phyloP scores from a whole-genome alignment of 2,329 filamentous ascomycete species.

The Daldinia sp. region DNA sequence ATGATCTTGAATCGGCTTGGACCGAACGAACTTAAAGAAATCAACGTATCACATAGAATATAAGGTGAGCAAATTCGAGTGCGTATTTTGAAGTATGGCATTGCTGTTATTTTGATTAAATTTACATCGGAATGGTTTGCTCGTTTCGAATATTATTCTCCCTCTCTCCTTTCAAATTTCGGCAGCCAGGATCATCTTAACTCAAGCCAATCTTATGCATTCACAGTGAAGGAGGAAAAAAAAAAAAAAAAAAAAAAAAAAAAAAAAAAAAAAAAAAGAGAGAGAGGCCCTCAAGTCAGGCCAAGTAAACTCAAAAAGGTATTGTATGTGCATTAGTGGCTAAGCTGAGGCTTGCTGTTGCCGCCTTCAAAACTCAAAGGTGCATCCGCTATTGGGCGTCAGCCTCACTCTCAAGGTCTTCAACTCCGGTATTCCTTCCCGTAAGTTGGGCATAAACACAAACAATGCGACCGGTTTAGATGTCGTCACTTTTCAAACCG shows the following conservation, averaged over 20 bases:
- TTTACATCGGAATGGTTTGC: neutral
- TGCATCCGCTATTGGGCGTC: neutral
- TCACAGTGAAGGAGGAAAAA: neutral
- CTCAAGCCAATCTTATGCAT: neutral
- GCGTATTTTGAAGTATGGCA: neutral
- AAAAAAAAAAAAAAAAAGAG: too few relatives aligned
- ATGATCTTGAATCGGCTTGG: neutral
- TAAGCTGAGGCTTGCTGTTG: slow-evolving; percentile 30
- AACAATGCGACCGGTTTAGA: neutral
- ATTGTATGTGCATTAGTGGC: slow-evolving; percentile 20
- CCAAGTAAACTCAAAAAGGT: slow-evolving; percentile 7
- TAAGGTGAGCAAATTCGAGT: slow-evolving; percentile 6
- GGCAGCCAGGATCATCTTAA: neutral
- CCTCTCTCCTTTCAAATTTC: neutral
- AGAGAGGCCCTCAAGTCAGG: neutral
- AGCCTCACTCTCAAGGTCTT: slow-evolving; percentile 12
- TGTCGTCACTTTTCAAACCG: neutral
- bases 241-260: neutral
- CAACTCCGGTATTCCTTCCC: slow-evolving; percentile 6
- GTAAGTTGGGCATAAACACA: slow-evolving; percentile 8
- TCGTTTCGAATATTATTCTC: neutral
- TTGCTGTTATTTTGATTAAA: neutral
- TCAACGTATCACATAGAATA: neutral
- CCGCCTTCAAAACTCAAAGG: neutral
- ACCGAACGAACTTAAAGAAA: neutral